These are phyloP conservation scores for Pleurotus tuoliensis DNA, from an alignment of 768 basidiomycete genomes.

Conservation along the genomic window DNA sequence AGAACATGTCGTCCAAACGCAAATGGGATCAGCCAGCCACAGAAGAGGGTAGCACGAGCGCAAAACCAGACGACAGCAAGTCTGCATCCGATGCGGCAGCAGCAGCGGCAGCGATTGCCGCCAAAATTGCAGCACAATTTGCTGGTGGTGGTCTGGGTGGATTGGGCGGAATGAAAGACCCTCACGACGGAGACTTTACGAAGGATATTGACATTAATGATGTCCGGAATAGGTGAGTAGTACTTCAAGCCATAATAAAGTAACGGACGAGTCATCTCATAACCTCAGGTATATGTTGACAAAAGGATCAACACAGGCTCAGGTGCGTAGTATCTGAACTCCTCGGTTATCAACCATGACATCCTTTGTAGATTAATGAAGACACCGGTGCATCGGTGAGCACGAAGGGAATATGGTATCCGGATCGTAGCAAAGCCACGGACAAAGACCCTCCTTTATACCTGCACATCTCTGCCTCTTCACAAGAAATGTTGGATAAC, in stretches of 20 bases:
- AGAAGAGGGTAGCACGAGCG: slow-evolving; percentile 37
- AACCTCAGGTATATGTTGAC: slow-evolving; percentile 1
- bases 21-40: slow-evolving; percentile 77
- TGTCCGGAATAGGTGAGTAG: slow-evolving; percentile 86
- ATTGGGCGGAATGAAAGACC: slow-evolving; percentile 50
- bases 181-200: slow-evolving; percentile 76
- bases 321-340: neutral
- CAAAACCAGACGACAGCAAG: slow-evolving; percentile 50
- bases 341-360: too few species aligned
- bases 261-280: too few species aligned
- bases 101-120: slow-evolving; percentile 80
- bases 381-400: slow-evolving; percentile 91
- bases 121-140: slow-evolving; percentile 92
- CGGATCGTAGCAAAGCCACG: slow-evolving; percentile 85
- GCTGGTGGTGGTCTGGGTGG: slow-evolving; percentile 40
- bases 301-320: slow-evolving; percentile 1
- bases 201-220: slow-evolving; percentile 98
- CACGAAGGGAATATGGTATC: slow-evolving; percentile 96
- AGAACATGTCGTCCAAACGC: slow-evolving; percentile 64
- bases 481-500: slow-evolving; percentile 58
- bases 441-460: slow-evolving; percentile 93
- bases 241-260: slow-evolving; percentile 7
- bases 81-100: slow-evolving; percentile 66
- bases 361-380: slow-evolving; percentile 66
- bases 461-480: slow-evolving; percentile 83